These are phyloP conservation scores for Leucoagaricus sp. DNA, from an alignment of 1,284 basidiomycete genomes.

Conservation along the genomic window DNA sequence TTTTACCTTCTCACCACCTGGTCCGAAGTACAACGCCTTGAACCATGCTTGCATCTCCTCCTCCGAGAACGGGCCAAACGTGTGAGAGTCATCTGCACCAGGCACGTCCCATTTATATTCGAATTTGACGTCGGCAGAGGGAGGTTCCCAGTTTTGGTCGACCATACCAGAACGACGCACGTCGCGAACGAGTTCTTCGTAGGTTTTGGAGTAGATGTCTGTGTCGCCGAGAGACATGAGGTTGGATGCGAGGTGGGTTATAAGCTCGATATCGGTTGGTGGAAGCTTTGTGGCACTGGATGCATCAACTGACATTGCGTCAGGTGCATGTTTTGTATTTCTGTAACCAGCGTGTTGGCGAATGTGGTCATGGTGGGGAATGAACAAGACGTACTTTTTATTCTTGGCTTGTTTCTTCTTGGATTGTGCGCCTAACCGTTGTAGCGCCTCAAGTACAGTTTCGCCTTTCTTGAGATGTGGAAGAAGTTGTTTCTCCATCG, in stretches of 20 bases:
- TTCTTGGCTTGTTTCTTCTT: slow-evolving; percentile 55
- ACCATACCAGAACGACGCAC: slow-evolving; percentile 73
- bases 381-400: slow-evolving; percentile 39
- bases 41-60: slow-evolving; percentile 78
- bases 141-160: slow-evolving; percentile 69
- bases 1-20: slow-evolving; percentile 70
- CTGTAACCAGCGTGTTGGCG: slow-evolving; percentile 25
- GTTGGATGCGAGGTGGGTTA: slow-evolving; percentile 81
- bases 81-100: slow-evolving; percentile 48
- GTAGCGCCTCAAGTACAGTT: slow-evolving; percentile 87
- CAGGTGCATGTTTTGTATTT: slow-evolving; percentile 37
- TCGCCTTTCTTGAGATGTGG: slow-evolving; percentile 85
- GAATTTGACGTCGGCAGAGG: slow-evolving; percentile 73
- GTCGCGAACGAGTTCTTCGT: slow-evolving; percentile 78
- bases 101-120: slow-evolving; percentile 78
- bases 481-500: slow-evolving; percentile 71
- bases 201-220: slow-evolving; percentile 83
- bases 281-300: slow-evolving; percentile 29
- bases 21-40: slow-evolving; percentile 76
- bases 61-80: slow-evolving; percentile 77
- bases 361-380: slow-evolving; percentile 3
- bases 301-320: slow-evolving; percentile 50
- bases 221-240: slow-evolving; percentile 82
- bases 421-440: slow-evolving; percentile 76
- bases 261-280: slow-evolving; percentile 66